Percentiles rank a stretch among this genome's conserved stretches.
These are phyloP conservation scores for Monascus purpureus DNA, from an alignment of 495 filamentous ascomycete genomes.

Conservation along the genomic window DNA sequence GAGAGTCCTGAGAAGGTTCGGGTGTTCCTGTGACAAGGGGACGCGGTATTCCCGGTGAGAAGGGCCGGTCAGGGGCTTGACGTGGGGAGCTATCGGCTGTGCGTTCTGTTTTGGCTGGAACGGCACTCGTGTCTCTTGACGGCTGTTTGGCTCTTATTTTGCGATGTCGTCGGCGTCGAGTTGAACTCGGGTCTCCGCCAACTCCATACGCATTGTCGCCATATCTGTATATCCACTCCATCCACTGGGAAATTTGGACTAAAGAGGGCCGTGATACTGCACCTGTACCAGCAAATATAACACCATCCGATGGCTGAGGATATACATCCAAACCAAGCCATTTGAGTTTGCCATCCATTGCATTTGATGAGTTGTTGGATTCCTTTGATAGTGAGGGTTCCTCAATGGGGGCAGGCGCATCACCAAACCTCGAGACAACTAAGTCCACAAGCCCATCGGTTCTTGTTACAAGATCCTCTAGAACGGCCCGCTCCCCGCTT, in stretches of 20 bases:
- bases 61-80: conserved; percentile 12
- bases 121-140: conserved; percentile 2
- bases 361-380: conserved; percentile 1
- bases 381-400: conserved; percentile 4
- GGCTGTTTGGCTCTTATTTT: conserved; percentile 9
- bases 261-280: conserved; percentile 51
- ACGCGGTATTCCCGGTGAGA: conserved; percentile 30
- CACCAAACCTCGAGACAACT: conserved; percentile 74
- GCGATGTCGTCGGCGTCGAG: conserved; percentile 28
- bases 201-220: conserved; percentile 73
- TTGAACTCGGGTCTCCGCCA: conserved; percentile 51
- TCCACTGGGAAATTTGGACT: conserved; percentile 59
- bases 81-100: conserved; percentile 5
- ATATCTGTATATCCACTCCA: conserved; percentile 67
- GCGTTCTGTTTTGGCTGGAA: background rate
- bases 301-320: conserved; percentile 60
- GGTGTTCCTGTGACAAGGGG: conserved; percentile 23
- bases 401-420: conserved; percentile 13
- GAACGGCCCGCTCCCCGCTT: conserved; percentile 77
- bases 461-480: conserved; percentile 62
- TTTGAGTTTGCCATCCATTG: background rate
- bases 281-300: conserved; percentile 69
- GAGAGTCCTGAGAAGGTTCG: conserved; percentile 8
- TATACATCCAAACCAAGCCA: conserved; percentile 57
- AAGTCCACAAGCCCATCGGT: conserved; percentile 65